phyloP scores from a whole-genome alignment of 164 flowering plant species.

The Buxus sempervirens region DNA sequence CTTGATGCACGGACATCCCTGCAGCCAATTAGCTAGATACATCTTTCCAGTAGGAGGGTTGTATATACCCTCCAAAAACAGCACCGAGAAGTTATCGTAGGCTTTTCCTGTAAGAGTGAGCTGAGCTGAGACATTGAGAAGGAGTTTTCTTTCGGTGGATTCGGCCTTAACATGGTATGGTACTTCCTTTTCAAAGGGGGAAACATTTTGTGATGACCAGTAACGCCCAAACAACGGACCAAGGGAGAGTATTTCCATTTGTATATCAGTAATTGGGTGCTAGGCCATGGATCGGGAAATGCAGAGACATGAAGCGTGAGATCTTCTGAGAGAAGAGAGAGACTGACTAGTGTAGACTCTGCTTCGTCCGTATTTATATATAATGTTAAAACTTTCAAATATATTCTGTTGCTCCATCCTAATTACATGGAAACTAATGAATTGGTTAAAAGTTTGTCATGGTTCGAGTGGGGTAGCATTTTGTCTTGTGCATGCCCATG shows the following conservation, averaged over 20 bases:
- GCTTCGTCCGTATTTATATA: neutral
- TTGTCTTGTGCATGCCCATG: no score
- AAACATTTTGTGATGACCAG: conserved; percentile 34
- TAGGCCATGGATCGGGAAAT: conserved; percentile 37
- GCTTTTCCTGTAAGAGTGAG: conserved; percentile 37
- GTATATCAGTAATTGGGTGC: conserved; percentile 23
- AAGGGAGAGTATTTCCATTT: conserved; percentile 61
- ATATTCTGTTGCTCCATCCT: no score
- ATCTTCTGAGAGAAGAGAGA: conserved; percentile 69
- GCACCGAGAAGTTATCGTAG: conserved; percentile 41
- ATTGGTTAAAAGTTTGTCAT: no score
- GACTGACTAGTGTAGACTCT: conserved; percentile 40
- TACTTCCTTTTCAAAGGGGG: conserved; percentile 22
- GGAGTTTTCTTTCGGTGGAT: conserved; percentile 67
- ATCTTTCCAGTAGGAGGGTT: conserved; percentile 70
- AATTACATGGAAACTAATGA: no score
- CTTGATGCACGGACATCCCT: conserved; percentile 74
- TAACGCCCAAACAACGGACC: conserved; percentile 66
- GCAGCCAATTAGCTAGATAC: conserved; percentile 74
- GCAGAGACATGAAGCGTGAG: conserved; percentile 60
- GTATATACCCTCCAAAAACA: conserved; percentile 79
- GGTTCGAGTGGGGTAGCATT: no score
- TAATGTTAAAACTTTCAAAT: neutral
- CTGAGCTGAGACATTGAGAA: conserved; percentile 84
- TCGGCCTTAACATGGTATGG: conserved; percentile 40